Base-by-base conservation (phyloP, 73 alveolate species). In the Paramecium bursaria region DNA sequence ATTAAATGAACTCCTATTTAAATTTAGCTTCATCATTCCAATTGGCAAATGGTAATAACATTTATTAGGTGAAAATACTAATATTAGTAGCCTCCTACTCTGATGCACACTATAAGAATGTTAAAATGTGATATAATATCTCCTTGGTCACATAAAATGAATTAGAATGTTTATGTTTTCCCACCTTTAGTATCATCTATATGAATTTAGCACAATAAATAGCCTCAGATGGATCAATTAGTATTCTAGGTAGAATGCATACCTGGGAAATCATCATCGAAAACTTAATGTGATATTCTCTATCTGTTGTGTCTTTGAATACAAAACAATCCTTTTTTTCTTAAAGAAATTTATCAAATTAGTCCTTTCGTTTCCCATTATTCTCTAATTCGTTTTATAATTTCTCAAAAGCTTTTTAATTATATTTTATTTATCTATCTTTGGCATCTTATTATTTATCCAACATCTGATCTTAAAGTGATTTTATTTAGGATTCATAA, bases 141-240 rank as follows among this genome's bases (percentile, higher is more conserved):
- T 67, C 60, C 10, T 67, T 67, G 22, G 53, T 39, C 1, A 39
- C 44, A 42, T 39, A 67, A 15, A 67, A 67, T 1, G 42, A 39
- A 47, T 67, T 39, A 14, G 82, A 39, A 7, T 67, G 44, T 39
- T 27, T 33, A 15, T 35, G 82, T 19, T 67, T 67, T 10, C 82
- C 82, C 19, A 67, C 44, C 22, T 14, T 67, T 21, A 67, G 44
- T 25, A 67, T 9, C 21, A 19, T 67, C 21, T 67, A 23, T 5
- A 67, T 57, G 44, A 67, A 67, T 10, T 67, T 67, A 2, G 82
- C 82, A 67, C 82, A 67, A 67, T 67, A 67, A 1, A 67, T 67
- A 19, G 82, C 82, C 21, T 67, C 82, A 2, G 82, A 53, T 0
- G 82, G 82, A 67, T 67, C 82, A 9, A 67, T 67, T 25, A 67